Percentiles rank a stretch among this genome's conserved stretches.
Evolutionary conservation across 2,329 filamentous ascomycete genomes (phyloP).

Genomic region (Diaporthe citriasiana): DNA sequence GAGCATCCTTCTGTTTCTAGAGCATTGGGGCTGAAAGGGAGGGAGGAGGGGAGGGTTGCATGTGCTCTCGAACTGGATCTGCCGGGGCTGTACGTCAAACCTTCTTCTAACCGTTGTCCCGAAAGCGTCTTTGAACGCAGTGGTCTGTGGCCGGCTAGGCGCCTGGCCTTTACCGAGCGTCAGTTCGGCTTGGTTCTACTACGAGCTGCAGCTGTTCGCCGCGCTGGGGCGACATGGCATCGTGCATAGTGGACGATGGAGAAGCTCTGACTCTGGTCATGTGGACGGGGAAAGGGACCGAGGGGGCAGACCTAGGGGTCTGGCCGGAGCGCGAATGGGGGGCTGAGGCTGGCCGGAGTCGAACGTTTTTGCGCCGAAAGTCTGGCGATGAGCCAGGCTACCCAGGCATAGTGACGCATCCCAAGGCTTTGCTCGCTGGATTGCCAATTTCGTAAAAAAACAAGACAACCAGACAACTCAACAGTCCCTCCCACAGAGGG

Average conservation of each 20-base stretch:
- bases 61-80: conserved; percentile 18
- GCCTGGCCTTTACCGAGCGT: conserved; percentile 24
- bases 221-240: conserved; percentile 20
- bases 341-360: conserved; percentile 30
- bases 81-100: conserved; percentile 15
- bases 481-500: background rate
- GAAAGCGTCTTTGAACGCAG: conserved; percentile 23
- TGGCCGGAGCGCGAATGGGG: conserved; percentile 7
- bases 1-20: background rate
- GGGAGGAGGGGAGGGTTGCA: conserved; percentile 1
- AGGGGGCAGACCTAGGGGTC: conserved; percentile 6
- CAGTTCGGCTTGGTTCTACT: conserved; percentile 21
- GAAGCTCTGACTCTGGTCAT: conserved; percentile 16
- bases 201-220: background rate
- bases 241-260: background rate
- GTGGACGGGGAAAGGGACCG: conserved; percentile 7
- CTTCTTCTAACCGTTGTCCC: conserved; percentile 22
- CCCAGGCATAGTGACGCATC: conserved; percentile 23
- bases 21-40: conserved; percentile 15
- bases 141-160: conserved; percentile 23
- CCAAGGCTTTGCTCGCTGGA: conserved; percentile 23
- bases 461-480: conserved; percentile 4
- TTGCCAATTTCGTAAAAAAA: conserved; percentile 4
- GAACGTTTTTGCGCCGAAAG: conserved; percentile 8
- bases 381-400: conserved; percentile 23